Percentiles rank a stretch among this genome's conserved stretches.
These are phyloP conservation scores for Cucumis melo DNA, from an alignment of 306 rosid species.

Conservation along the genomic window DNA sequence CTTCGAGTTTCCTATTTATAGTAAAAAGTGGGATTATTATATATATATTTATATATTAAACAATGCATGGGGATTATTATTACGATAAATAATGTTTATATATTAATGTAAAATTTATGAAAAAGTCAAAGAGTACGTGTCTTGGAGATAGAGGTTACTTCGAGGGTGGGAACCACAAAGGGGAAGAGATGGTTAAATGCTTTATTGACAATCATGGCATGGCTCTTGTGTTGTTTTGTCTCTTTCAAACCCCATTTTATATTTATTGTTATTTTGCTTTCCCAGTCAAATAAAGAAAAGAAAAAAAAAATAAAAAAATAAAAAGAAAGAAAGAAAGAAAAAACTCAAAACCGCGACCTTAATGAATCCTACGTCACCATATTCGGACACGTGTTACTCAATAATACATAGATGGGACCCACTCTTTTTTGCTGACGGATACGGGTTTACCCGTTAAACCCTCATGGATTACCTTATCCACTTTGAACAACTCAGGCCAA, in stretches of 20 bases:
- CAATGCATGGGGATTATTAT: not conserved
- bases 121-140: conserved; percentile 30
- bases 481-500: too few species aligned
- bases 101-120: too few species aligned
- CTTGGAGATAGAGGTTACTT: conserved; percentile 6
- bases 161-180: conserved; percentile 23
- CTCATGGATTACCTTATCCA: not conserved
- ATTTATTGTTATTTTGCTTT: conserved; percentile 5
- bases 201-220: conserved; percentile 36
- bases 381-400: conserved; percentile 44
- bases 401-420: conserved; percentile 24
- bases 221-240: conserved; percentile 34
- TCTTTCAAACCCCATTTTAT: not conserved
- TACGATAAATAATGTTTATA: not conserved
- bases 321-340: too few species aligned
- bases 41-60: not conserved
- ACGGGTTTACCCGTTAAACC: conserved; percentile 15
- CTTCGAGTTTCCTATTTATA: not conserved
- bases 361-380: conserved; percentile 29
- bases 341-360: conserved; percentile 1
- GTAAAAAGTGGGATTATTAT: not conserved
- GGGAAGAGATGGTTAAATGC: not conserved
- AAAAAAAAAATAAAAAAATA: too few species aligned
- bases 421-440: not conserved
- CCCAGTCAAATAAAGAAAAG: conserved; percentile 6